Conservation (phyloP, 1,284 basidiomycete species). For the Moesziomyces sp. region DNA sequence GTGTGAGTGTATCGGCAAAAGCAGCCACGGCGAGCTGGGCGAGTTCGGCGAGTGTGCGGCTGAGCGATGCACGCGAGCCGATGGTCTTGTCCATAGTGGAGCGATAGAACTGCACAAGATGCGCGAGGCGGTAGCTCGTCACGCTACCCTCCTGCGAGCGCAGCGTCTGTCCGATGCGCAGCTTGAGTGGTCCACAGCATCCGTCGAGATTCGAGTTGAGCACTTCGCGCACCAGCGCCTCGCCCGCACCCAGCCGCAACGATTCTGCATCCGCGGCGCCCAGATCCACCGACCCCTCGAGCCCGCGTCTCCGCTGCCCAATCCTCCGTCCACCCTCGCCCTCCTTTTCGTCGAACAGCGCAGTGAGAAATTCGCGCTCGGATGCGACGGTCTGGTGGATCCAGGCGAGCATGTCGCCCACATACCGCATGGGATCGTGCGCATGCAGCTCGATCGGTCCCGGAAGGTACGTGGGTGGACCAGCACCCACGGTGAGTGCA, state of each 20-base stretch:
- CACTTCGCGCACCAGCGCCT: conserved; percentile 74
- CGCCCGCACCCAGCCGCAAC: conserved; percentile 23
- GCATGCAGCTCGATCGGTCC: conserved; percentile 96
- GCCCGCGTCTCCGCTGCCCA: conserved; percentile 38
- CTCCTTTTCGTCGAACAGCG: conserved; percentile 51
- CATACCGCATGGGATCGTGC: conserved; percentile 93
- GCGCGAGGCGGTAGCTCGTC: conserved; percentile 88
- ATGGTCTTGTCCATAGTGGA: conserved; percentile 92
- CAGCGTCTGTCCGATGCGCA: conserved; percentile 90
- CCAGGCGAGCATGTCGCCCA: conserved; percentile 99
- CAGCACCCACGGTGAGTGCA: conserved; percentile 86
- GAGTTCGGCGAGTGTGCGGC: conserved; percentile 79
- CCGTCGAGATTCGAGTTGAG: conserved; percentile 86
- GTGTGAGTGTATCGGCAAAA: conserved; percentile 55
- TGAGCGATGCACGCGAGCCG: conserved; percentile 81
- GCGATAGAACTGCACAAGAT: conserved; percentile 92
- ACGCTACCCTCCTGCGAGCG: conserved; percentile 92
- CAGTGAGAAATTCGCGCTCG: conserved; percentile 78
- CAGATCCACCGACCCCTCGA: conserved; percentile 55
- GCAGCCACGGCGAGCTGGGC: conserved; percentile 37
- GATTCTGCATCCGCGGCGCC: conserved; percentile 21
- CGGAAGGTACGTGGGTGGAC: conserved; percentile 79
- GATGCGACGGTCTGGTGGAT: conserved; percentile 94
- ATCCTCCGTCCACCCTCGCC: conserved; percentile 70
- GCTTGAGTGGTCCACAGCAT: conserved; percentile 77